These are phyloP conservation scores for Candida frijolesensis DNA, from an alignment of 1,139 yeast species.

Conservation along the genomic window DNA sequence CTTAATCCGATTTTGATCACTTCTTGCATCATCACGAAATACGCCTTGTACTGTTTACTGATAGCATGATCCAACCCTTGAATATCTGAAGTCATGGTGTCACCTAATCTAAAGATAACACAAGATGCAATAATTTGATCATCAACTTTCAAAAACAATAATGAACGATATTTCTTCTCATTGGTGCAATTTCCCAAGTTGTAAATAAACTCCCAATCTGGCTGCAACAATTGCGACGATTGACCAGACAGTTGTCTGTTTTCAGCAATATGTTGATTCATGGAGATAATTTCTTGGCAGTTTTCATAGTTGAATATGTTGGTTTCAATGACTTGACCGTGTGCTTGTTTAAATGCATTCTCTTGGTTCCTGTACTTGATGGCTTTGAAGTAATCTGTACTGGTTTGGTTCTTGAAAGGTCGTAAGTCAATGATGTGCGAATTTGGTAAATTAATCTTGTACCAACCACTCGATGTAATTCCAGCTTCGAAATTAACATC, in stretches of 20 bases:
- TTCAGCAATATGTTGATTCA: constrained; percentile 43
- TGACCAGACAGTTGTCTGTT: constrained; percentile 37
- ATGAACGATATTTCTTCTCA: constrained; percentile 29
- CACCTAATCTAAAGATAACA: constrained; percentile 44
- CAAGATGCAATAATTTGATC: constrained; percentile 42
- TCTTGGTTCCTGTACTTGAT: constrained; percentile 44
- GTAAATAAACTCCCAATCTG: constrained; percentile 31
- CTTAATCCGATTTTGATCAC: constrained; percentile 41
- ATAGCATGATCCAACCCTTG: constrained; percentile 46
- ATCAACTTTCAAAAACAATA: constrained; percentile 40
- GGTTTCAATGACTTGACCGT: constrained; percentile 33
- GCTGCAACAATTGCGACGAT: constrained; percentile 38
- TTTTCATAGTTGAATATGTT: constrained; percentile 27
- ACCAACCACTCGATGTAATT: constrained; percentile 44
- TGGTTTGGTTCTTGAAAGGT: constrained; percentile 30
- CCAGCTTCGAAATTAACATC: constrained; percentile 35
- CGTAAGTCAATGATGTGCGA: constrained; percentile 45
- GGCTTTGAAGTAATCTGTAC: constrained; percentile 38
- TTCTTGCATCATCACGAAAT: constrained; percentile 52
- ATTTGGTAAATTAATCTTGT: constrained; percentile 34
- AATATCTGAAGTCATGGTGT: constrained; percentile 46
- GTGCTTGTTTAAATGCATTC: constrained; percentile 31
- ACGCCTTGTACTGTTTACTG: constrained; percentile 43
- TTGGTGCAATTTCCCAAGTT: constrained; percentile 28
- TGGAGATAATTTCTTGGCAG: constrained; percentile 30